A percentile compares a stretch with the other conserved stretches of the same genome.
Conservation (phyloP, 345 rosid species). For the Dipteronia dyeriana region DNA sequence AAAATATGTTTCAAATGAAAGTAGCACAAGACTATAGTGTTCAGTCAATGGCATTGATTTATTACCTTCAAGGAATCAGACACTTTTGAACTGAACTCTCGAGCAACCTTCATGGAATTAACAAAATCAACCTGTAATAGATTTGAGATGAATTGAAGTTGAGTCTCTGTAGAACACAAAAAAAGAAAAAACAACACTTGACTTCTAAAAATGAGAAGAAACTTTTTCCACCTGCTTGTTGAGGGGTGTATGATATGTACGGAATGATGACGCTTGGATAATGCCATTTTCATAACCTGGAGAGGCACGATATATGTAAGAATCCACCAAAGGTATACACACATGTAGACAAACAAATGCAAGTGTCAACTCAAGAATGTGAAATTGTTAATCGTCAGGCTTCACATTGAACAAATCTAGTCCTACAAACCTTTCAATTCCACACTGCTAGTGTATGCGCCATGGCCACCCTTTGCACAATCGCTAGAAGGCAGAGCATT, state of each 20-base stretch:
- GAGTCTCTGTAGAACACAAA: conserved; percentile 4
- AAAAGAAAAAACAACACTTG: conserved; percentile 8
- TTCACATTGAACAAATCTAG: conserved; percentile 8
- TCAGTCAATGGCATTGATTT: conserved; percentile 2
- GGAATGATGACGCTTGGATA: conserved; percentile 91
- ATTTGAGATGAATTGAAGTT: conserved; percentile 5
- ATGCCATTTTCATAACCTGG: conserved; percentile 77
- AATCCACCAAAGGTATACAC: neutral
- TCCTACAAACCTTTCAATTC: conserved; percentile 68
- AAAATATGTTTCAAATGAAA: conserved; percentile 7
- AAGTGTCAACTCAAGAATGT: neutral
- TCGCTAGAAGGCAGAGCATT: conserved; percentile 90
- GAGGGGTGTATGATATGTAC: conserved; percentile 97
- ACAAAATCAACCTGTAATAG: conserved; percentile 73
- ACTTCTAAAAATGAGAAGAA: conserved; percentile 14
- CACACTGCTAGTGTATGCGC: conserved; percentile 92
- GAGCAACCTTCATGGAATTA: conserved; percentile 92
- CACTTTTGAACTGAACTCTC: conserved; percentile 70
- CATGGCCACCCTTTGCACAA: conserved; percentile 99
- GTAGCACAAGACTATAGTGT: conserved; percentile 8
- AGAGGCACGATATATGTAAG: conserved; percentile 17
- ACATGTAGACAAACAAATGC: neutral
- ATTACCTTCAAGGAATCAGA: conserved; percentile 80
- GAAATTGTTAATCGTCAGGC: neutral
- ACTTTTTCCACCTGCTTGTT: conserved; percentile 72